These are phyloP conservation scores for Chlamydomonas sphaeroides DNA, from an alignment of 139 green algal species.

Conservation along the genomic window DNA sequence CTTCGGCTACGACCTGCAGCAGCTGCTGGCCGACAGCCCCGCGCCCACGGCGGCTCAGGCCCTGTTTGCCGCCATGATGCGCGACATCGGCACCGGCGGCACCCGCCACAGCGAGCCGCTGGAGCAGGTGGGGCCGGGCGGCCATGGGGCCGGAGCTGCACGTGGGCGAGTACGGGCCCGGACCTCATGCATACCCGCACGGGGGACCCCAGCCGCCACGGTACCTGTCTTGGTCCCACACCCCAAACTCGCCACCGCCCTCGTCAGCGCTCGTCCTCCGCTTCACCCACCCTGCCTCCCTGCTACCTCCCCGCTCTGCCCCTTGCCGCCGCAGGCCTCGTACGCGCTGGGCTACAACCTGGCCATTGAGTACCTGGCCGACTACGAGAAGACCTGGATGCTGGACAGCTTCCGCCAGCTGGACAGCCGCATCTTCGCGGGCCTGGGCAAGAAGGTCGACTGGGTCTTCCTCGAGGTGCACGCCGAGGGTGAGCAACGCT, in stretches of 20 bases:
- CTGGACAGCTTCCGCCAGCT: conserved; percentile 87
- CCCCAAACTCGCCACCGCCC: neutral
- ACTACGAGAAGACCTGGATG: conserved; percentile 97
- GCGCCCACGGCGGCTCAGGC: conserved; percentile 55
- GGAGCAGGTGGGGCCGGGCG: conserved; percentile 48
- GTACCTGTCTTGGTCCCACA: no score
- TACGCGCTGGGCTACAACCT: conserved; percentile 96
- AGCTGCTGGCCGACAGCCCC: conserved; percentile 63
- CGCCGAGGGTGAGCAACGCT: conserved; percentile 73
- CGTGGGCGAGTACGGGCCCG: no score
- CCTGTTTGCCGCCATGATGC: conserved; percentile 85
- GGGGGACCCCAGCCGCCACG: no score
- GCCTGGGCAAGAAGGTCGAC: conserved; percentile 66
- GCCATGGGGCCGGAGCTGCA: no score
- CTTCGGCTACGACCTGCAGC: conserved; percentile 71
- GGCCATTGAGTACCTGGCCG: conserved; percentile 94
- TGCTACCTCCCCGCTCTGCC: no score
- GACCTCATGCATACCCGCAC: no score
- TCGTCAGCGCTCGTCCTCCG: no score
- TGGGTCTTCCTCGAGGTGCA: conserved; percentile 95
- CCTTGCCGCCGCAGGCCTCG: conserved; percentile 65
- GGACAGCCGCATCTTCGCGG: conserved; percentile 59
- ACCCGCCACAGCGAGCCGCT: conserved; percentile 30
- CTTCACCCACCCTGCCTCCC: no score
- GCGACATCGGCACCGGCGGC: conserved; percentile 71